phyloP scores from a whole-genome alignment of 1,284 basidiomycete species.

The Ceratobasidium theobromae region DNA sequence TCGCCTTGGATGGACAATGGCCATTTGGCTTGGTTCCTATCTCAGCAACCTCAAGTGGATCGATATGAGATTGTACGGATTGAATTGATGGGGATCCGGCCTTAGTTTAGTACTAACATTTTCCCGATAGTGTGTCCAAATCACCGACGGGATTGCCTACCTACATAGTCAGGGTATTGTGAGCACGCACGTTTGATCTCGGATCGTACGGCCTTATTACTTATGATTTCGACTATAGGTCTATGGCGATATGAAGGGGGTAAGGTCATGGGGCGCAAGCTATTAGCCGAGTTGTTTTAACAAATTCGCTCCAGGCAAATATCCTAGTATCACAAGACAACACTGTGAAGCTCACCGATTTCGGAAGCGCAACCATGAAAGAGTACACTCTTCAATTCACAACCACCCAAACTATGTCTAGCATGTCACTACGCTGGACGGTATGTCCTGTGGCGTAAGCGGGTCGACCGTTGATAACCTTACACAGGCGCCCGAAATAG shows the following conservation, averaged over 20 bases:
- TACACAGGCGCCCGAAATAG: neutral
- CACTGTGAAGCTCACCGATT: neutral
- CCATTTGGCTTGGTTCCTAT: neutral
- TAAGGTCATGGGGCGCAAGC: neutral
- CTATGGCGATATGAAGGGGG: conserved; percentile 12
- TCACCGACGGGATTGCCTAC: neutral
- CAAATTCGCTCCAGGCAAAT: neutral
- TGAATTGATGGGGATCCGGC: neutral
- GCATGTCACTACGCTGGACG: neutral
- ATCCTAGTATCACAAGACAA: neutral
- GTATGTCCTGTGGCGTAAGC: neutral
- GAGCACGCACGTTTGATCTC: neutral
- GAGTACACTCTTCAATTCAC: conserved; percentile 4
- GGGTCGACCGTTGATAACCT: neutral
- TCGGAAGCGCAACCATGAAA: neutral
- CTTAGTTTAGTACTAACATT: neutral
- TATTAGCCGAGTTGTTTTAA: neutral
- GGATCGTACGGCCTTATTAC: neutral
- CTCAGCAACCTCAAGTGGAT: neutral
- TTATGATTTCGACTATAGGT: neutral
- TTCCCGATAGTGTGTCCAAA: conserved; percentile 2
- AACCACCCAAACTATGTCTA: neutral
- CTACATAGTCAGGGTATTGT: neutral
- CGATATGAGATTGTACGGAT: neutral
- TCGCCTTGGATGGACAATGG: conserved; percentile 18